Evolutionary conservation across 352 stramenopile species (phyloP).

Genomic region (Phytophthora pinifolia): DNA sequence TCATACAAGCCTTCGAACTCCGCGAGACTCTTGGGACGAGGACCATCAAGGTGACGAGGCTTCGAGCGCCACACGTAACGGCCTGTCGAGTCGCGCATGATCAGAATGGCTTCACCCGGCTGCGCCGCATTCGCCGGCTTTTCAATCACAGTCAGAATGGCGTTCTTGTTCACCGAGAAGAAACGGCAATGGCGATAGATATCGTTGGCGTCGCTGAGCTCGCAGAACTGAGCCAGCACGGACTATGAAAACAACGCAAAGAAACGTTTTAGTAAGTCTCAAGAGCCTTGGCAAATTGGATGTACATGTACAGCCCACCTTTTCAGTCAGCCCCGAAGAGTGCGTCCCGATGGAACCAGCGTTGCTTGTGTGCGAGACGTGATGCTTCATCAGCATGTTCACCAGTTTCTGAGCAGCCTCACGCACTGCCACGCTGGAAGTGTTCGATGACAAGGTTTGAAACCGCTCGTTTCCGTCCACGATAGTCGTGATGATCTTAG

Average conservation of each 20-base stretch:
- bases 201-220: conserved; percentile 40
- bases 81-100: conserved; percentile 77
- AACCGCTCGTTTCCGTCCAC: conserved; percentile 77
- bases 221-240: conserved; percentile 58
- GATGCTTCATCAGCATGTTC: conserved; percentile 89
- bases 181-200: conserved; percentile 67
- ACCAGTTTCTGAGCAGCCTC: conserved; percentile 79
- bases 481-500: conserved; percentile 81
- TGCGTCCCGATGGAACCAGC: conserved; percentile 39
- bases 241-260: conserved; percentile 29
- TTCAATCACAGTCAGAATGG: conserved; percentile 80
- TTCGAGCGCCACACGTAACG: conserved; percentile 82
- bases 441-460: conserved; percentile 59
- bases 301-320: conserved; percentile 31
- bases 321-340: conserved; percentile 59
- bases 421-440: conserved; percentile 52
- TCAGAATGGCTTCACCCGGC: conserved; percentile 63
- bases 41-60: conserved; percentile 58
- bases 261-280: conserved; percentile 8
- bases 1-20: conserved; percentile 69
- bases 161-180: conserved; percentile 81
- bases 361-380: conserved; percentile 62
- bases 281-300: neutral
- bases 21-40: conserved; percentile 48
- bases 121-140: conserved; percentile 50